These are phyloP conservation scores for Trichoderma semiorbis DNA, from an alignment of 2,329 filamentous ascomycete genomes.

Conservation along the genomic window DNA sequence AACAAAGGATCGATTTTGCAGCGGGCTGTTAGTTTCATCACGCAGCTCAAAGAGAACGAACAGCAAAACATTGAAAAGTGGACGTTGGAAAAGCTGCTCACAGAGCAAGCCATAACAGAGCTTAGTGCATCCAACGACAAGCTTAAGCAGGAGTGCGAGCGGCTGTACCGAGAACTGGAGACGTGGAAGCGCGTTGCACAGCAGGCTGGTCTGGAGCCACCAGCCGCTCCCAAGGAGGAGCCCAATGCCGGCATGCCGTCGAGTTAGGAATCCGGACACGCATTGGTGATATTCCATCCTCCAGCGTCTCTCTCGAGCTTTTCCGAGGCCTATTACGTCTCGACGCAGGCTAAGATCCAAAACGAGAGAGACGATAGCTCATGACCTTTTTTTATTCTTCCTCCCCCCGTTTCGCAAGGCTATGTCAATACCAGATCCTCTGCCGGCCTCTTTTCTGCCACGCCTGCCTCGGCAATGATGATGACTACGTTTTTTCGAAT, in stretches of 20 bases:
- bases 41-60: constrained; percentile 90
- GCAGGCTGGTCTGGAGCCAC: constrained; percentile 51
- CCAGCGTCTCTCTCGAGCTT: constrained; percentile 2
- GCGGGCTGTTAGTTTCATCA: constrained; percentile 90
- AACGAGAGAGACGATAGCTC: not conserved
- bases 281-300: constrained; percentile 21
- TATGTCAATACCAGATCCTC: not conserved
- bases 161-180: constrained; percentile 73
- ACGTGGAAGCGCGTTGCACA: constrained; percentile 72
- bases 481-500: constrained; percentile 5
- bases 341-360: not conserved
- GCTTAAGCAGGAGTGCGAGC: constrained; percentile 74
- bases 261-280: constrained; percentile 27
- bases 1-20: constrained; percentile 97
- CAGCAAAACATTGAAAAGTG: constrained; percentile 91
- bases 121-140: constrained; percentile 84
- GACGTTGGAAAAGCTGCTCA: constrained; percentile 85
- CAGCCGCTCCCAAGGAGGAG: constrained; percentile 37
- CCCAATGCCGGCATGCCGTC: constrained; percentile 25
- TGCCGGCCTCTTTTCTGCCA: not conserved
- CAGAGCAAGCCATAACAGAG: constrained; percentile 84
- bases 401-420: not conserved
- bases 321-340: not conserved
- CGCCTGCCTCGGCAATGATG: not conserved
- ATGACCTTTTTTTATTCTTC: not conserved